Evolutionary conservation across 2,329 filamentous ascomycete species (phyloP), one percentile per base, ranked within the genome.

Genomic region (Paraphaeosphaeria minitans): DNA sequence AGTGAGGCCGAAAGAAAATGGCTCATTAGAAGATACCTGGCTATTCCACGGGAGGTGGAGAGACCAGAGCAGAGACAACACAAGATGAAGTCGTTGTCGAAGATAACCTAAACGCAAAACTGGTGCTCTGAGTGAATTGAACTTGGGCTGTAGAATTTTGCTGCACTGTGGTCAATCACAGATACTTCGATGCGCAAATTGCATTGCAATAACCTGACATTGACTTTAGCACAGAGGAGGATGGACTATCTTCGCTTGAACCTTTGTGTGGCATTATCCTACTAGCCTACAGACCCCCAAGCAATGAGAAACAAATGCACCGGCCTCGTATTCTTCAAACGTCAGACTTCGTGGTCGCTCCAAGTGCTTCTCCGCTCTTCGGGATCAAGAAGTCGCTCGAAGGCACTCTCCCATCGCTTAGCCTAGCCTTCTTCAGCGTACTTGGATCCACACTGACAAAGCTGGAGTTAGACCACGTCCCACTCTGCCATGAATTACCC

Each of bases 401-500:
- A 24, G 69, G 69, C 22, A 82, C 77, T 60, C 74, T 77, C 2
- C 80, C 79, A 52, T 75, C 68, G 2, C 75, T 58, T n/a, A 65
- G 70, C 49, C 80, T 73, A 8, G 75, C 65, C 13, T 77, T 77
- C 63, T 79, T 75, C 7, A 81, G 68, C 0, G 72, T 63, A 0
- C 63, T 66, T 1, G 71, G 61, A 50, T 78, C 71, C 0, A 73
- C 69, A 58, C 78, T 81, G 64, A 73, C 70, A 65, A 82, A 81
- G 27, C 67, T 68, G 8, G 27, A 33, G 58, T 81, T 73, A 1
- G 68, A 69, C 79, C 77, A 82, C 0, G 74, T 74, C 1, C 69
- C 66, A 51, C 49, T 46, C 29, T 80, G 73, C 80, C 80, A 82
- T 2, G 78, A 80, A 67, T 82, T 82, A 0, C 78, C 78, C 33